Conservation (phyloP, 2,329 filamentous ascomycete species). For the Plenodomus biglobosus region DNA sequence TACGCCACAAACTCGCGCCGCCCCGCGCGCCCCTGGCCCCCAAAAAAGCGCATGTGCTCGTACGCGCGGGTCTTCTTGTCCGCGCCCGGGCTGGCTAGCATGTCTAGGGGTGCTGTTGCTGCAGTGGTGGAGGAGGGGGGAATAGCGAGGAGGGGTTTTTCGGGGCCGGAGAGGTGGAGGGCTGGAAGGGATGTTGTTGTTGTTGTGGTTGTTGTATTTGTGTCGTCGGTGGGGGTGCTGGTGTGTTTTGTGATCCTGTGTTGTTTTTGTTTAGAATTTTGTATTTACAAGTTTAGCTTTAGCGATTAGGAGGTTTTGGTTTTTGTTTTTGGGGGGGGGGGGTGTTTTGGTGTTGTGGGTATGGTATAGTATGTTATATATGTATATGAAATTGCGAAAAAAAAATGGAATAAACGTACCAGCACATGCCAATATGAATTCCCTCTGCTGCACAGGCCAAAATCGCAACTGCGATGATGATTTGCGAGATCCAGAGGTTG, state of each 20-base stretch:
- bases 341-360: too few species aligned
- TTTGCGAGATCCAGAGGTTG: constrained; percentile 28
- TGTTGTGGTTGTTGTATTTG: too few species aligned
- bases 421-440: constrained; percentile 21
- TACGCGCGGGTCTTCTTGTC: constrained; percentile 34
- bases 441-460: constrained; percentile 34
- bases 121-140: constrained; percentile 6
- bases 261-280: too few species aligned
- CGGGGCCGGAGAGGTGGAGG: constrained; percentile 24
- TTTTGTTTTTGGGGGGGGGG: too few species aligned
- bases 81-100: constrained; percentile 22
- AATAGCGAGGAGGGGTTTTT: constrained; percentile 26
- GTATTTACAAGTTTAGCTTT: too few species aligned
- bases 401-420: too few species aligned
- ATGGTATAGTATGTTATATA: too few species aligned
- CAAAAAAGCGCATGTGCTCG: constrained; percentile 19
- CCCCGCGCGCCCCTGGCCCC: constrained; percentile 17
- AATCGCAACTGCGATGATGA: constrained; percentile 30
- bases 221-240: too few species aligned
- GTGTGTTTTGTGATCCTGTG: too few species aligned
- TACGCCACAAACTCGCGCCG: constrained; percentile 28
- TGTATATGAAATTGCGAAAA: too few species aligned
- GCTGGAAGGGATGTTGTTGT: not conserved
- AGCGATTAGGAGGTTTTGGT: too few species aligned
- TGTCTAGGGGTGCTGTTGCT: not conserved